phyloP scores from a whole-genome alignment of 163 green algal species.

The Trebouxia gelatinosa region DNA sequence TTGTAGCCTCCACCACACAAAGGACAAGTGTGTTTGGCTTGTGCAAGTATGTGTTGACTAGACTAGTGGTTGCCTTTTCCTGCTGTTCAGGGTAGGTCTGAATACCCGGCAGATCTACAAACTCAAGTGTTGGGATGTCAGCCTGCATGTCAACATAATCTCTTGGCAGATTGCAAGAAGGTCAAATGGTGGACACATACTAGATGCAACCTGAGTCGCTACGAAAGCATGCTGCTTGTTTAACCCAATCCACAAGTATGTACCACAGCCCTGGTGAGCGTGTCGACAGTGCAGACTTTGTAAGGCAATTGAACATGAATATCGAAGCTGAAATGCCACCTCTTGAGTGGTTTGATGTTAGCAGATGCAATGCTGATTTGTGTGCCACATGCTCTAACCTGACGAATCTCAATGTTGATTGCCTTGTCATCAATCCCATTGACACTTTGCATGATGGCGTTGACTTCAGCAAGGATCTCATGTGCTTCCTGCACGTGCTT shows the following conservation, averaged over 20 bases:
- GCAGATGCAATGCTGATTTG: no score
- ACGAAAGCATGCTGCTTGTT: neutral
- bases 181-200: neutral
- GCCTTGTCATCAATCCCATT: neutral
- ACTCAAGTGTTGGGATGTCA: neutral
- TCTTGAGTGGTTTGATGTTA: no score
- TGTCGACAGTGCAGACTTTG: no score
- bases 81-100: neutral
- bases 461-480: neutral
- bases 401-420: neutral
- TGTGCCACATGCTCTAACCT: no score
- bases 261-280: no score
- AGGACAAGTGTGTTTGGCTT: conserved; percentile 2
- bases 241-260: neutral
- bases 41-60: neutral
- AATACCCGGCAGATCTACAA: conserved; percentile 18
- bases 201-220: neutral
- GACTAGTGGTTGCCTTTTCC: neutral
- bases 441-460: neutral
- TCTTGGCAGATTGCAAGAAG: neutral
- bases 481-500: neutral
- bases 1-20: conserved; percentile 9
- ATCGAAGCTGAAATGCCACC: no score
- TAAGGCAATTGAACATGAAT: no score
- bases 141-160: neutral